phyloP scores from a whole-genome alignment of 169 alveolate genomes.

The Theileria sp. region DNA sequence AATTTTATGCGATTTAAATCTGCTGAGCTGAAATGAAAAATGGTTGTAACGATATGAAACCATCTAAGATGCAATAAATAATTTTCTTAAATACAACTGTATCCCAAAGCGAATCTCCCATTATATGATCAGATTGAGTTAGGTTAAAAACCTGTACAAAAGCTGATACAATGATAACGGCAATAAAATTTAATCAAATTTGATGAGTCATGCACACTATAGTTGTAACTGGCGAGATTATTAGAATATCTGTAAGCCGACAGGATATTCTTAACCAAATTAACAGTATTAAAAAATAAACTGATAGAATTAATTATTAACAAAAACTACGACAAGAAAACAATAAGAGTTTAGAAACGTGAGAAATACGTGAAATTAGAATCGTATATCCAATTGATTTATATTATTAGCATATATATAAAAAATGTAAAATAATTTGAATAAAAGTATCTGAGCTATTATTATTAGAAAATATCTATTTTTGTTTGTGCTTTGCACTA shows the following conservation, averaged over 20 bases:
- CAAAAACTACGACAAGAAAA: not conserved
- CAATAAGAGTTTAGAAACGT: not conserved
- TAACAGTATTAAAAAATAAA: too few relatives aligned
- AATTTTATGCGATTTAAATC: conserved; percentile 21
- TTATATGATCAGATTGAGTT: not conserved
- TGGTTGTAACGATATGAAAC: not conserved
- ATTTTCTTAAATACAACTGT: not conserved
- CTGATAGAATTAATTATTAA: not conserved
- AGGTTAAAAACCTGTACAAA: not conserved
- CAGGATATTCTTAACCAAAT: not conserved
- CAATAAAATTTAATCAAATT: not conserved
- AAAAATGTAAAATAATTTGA: not conserved
- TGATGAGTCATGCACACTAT: conserved; percentile 13
- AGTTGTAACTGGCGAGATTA: not conserved
- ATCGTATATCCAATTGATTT: not conserved
- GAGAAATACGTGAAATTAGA: not conserved
- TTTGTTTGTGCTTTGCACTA: conserved; percentile 12
- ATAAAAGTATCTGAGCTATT: not conserved
- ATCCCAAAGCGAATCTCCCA: not conserved
- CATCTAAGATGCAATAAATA: conserved; percentile 12
- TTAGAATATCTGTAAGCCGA: not conserved
- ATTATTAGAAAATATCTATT: not conserved
- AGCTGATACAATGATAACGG: not conserved
- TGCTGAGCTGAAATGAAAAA: not conserved
- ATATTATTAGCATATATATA: not conserved